Evolutionary conservation across 1,284 basidiomycete species (phyloP), one percentile per base, ranked within the genome.

Genomic region (Trametes polyzona): DNA sequence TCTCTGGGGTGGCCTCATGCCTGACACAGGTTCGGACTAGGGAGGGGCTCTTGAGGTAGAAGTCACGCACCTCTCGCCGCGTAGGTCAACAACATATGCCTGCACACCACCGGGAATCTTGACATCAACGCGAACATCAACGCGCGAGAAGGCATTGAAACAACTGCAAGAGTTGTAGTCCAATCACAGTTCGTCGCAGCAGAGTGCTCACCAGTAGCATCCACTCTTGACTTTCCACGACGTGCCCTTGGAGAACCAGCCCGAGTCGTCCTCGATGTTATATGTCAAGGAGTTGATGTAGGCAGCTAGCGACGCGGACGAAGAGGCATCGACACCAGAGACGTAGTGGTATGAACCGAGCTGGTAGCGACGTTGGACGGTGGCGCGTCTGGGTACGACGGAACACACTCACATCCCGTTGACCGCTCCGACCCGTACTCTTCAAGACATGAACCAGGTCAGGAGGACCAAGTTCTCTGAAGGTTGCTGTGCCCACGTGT

Each of bases 251-350:
- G 92, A 88, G 72, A 98, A 97, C 95, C 97, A 99, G 9, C 93
- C 90, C 14, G 88, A 84, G 53, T 84, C 88, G 63, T 96, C 94
- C 69, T 98, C 96, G 59, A 99, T 88, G 35, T 93, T 87, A 71
- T 98, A 98, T 4, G 94, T 96, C 30, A 99, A 81, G 14, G 94
- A 96, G 78, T 99, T 99, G 74, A 99, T 92, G 76, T 99, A 99
- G 4, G 96, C 96, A 9, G 96, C 97, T 11, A 99, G 83, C 0
- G 95, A 97, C 2, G 96, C 97, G 11, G 95, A 98, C 1, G 95
- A 97, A 10, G 95, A 97, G 0, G 96, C 95, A 73, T 99, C 96
- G 47, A 98, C 93, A 26, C 96, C 96, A 0, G 96, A 98, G 55
- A 98, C 85, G 70, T 91, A 95, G 76, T 98, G 95, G 72, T 96